Percentiles rank a stretch among this genome's conserved stretches.
Conservation (phyloP, 768 basidiomycete genomes). For the Tremella mesenterica region DNA sequence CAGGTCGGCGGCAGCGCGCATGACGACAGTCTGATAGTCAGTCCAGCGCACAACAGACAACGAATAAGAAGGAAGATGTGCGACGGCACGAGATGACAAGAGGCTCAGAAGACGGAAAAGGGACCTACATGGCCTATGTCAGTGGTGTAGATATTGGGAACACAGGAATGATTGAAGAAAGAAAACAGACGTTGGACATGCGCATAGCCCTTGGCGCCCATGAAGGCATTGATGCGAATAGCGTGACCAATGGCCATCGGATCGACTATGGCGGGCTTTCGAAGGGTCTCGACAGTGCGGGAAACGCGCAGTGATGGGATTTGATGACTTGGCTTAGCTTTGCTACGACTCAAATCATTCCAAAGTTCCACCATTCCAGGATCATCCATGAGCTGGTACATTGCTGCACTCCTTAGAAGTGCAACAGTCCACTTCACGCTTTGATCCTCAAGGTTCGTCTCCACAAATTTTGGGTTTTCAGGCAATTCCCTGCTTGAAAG, state of each 20-base stretch:
- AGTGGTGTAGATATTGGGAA: background rate
- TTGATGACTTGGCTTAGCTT: background rate
- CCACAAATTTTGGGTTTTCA: background rate
- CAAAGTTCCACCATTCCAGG: background rate
- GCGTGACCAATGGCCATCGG: background rate
- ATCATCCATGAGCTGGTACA: constrained; percentile 4
- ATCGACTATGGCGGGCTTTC: background rate
- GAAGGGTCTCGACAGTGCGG: background rate
- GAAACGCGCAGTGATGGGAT: background rate
- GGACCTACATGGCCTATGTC: background rate
- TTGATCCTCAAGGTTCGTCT: background rate
- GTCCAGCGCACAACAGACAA: no score
- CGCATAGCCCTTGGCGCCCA: background rate
- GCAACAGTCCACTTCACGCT: background rate
- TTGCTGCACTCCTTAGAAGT: background rate
- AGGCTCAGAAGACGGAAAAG: no score
- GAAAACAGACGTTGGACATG: background rate
- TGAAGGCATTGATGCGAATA: background rate
- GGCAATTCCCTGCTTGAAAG: constrained; percentile 1
- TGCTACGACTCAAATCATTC: background rate
- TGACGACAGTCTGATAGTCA: background rate
- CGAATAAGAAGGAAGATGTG: no score
- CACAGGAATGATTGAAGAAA: constrained; percentile 6
- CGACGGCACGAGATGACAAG: background rate
- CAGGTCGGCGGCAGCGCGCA: constrained; percentile 1